Percentiles rank a stretch among this genome's conserved stretches.
Evolutionary conservation across 225 moss, liverwort and hornwort genomes (phyloP).

Genomic region (Climacium dendroides): DNA sequence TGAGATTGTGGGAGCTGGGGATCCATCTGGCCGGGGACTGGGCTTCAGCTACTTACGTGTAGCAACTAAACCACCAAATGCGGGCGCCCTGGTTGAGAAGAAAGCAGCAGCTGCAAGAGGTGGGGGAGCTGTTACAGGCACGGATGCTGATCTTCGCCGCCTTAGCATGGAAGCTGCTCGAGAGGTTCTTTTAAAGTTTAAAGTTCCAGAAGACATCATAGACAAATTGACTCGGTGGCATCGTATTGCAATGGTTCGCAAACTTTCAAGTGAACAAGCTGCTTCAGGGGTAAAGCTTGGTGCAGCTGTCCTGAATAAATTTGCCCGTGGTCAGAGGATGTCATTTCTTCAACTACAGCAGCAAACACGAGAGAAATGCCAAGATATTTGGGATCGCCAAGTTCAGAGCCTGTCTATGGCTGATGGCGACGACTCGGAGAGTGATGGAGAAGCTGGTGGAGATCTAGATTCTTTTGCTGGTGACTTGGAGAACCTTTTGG

Average conservation of each 20-base stretch:
- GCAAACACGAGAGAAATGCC: constrained; percentile 97
- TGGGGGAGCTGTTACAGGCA: constrained; percentile 99
- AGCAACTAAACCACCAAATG: constrained; percentile 88
- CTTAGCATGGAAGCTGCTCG: constrained; percentile 99
- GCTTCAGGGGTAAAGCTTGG: constrained; percentile 95
- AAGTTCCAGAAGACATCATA: constrained; percentile 77
- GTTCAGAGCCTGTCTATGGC: constrained; percentile 78
- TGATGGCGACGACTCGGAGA: constrained; percentile 94
- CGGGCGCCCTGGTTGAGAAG: constrained; percentile 95
- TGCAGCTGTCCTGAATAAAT: constrained; percentile 90
- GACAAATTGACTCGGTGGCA: constrained; percentile 96
- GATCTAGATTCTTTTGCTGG: constrained; percentile 98
- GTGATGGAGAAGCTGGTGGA: constrained; percentile 94
- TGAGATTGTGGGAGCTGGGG: constrained; percentile 95
- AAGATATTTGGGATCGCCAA: constrained; percentile 98
- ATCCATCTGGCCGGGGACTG: constrained; percentile 93
- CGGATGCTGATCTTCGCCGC: constrained; percentile 97
- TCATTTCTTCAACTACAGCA: constrained; percentile 97
- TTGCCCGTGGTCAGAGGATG: constrained; percentile 97
- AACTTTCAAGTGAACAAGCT: constrained; percentile 98
- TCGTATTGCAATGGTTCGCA: constrained; percentile 95
- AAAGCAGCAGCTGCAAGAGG: constrained; percentile 99
- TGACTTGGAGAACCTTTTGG: constrained; percentile 92
- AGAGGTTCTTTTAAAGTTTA: constrained; percentile 94
- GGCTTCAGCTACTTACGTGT: constrained; percentile 98